Conservation (phyloP, 331 rosid genomes). For the Phaseolus coccineus region DNA sequence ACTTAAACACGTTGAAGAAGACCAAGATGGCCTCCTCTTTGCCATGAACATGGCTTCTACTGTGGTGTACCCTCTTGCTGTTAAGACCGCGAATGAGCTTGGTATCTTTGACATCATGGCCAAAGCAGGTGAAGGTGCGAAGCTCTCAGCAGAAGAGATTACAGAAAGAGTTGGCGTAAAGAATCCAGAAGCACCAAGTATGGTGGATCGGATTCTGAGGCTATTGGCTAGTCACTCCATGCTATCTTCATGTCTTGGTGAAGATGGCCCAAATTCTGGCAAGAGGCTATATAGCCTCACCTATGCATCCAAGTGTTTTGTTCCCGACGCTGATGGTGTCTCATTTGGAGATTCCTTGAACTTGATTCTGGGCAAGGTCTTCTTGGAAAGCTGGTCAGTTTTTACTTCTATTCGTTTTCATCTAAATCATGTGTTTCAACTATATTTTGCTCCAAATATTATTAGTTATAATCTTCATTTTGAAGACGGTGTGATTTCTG, state of each 20-base stretch:
- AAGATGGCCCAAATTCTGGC: background rate
- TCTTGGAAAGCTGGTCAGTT: constrained; percentile 41
- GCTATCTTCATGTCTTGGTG: constrained; percentile 2
- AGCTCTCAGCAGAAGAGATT: constrained; percentile 51
- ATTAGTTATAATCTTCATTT: too few species aligned
- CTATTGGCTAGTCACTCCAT: constrained; percentile 40
- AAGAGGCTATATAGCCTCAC: constrained; percentile 36
- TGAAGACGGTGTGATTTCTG: too few species aligned
- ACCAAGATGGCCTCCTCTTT: constrained; percentile 39
- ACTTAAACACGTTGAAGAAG: constrained; percentile 27
- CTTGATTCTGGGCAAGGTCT: constrained; percentile 29
- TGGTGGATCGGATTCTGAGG: constrained; percentile 49
- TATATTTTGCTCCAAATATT: too few species aligned
- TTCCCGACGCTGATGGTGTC: constrained; percentile 36
- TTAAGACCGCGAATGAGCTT: constrained; percentile 52
- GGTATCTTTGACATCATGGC: constrained; percentile 60
- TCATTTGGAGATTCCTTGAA: constrained; percentile 3
- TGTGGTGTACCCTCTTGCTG: constrained; percentile 23
- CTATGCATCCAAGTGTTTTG: constrained; percentile 40
- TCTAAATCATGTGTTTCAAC: too few species aligned
- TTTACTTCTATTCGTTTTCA: background rate
- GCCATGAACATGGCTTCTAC: constrained; percentile 44
- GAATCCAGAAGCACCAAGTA: constrained; percentile 50
- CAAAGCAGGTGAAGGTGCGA: constrained; percentile 33
- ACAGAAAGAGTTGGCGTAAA: constrained; percentile 6